phyloP scores from a whole-genome alignment of 2,329 filamentous ascomycete species.

The Trichoderma brevicompactum region DNA sequence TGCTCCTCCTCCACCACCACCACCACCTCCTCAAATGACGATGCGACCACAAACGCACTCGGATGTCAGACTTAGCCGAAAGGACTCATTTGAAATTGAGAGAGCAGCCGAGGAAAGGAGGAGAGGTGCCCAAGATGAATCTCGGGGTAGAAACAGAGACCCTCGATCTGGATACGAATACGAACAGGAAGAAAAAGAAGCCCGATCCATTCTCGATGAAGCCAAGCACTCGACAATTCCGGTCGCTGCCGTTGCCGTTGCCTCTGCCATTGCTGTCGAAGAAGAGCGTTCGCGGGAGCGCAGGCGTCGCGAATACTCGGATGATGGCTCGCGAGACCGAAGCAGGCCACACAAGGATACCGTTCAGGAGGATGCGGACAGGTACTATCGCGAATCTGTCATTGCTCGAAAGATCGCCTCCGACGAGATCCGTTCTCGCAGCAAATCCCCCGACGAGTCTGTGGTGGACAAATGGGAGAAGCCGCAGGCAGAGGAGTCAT shows the following conservation, averaged over 20 bases:
- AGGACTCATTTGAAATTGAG: conserved; percentile 54
- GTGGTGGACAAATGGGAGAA: conserved; percentile 60
- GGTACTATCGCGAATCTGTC: conserved; percentile 59
- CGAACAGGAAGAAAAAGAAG: conserved; percentile 49
- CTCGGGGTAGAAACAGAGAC: conserved; percentile 34
- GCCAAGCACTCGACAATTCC: conserved; percentile 54
- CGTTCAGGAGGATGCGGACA: conserved; percentile 62
- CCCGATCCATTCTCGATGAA: conserved; percentile 51
- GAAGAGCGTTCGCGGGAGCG: conserved; percentile 45
- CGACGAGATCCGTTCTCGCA: conserved; percentile 59
- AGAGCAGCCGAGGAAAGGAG: conserved; percentile 41
- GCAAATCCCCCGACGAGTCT: conserved; percentile 56
- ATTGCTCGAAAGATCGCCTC: conserved; percentile 58
- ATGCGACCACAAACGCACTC: conserved; percentile 30
- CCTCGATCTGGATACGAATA: conserved; percentile 36
- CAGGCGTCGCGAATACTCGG: conserved; percentile 40
- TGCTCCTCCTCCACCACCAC: conserved; percentile 32
- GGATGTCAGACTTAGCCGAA: conserved; percentile 51
- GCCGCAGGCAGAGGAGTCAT: conserved; percentile 42
- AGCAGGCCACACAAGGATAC: conserved; percentile 45
- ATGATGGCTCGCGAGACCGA: conserved; percentile 43
- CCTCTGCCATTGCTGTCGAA: conserved; percentile 52
- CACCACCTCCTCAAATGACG: conserved; percentile 30
- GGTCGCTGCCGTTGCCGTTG: conserved; percentile 52
- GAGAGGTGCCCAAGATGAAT: conserved; percentile 32